Evolutionary conservation across 2,329 filamentous ascomycete species (phyloP).

Genomic region (Phoma sp.): DNA sequence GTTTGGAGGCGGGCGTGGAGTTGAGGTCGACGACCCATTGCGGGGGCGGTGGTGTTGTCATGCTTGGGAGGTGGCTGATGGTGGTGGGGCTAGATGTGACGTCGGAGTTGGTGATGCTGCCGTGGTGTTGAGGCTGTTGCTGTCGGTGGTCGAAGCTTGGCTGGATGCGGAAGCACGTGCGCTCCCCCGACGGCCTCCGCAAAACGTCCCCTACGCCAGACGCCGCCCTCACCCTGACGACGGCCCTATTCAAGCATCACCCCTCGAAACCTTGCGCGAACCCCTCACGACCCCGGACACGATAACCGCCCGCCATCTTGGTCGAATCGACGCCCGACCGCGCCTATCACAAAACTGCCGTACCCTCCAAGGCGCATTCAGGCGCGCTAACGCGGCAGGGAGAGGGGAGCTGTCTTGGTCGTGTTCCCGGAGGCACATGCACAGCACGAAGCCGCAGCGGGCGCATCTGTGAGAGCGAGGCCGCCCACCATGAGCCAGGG

Average conservation of each 20-base stretch:
- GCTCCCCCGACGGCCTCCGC: constrained; percentile 32
- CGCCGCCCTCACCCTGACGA: constrained; percentile 15
- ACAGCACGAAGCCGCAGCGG: constrained; percentile 22
- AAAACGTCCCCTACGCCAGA: constrained; percentile 5
- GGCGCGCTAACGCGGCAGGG: constrained; percentile 36
- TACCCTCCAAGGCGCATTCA: constrained; percentile 20
- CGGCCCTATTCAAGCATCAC: constrained; percentile 1
- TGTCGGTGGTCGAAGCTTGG: constrained; percentile 21
- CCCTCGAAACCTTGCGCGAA: not conserved
- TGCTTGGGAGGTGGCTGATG: constrained; percentile 12
- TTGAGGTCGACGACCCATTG: constrained; percentile 85
- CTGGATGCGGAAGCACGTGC: constrained; percentile 26
- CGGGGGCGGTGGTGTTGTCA: constrained; percentile 59
- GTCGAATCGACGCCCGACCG: constrained; percentile 12
- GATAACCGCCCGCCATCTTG: not conserved
- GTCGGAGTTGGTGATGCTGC: not conserved
- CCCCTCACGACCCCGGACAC: not conserved
- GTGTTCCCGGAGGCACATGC: constrained; percentile 42
- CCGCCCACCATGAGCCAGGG: constrained; percentile 63
- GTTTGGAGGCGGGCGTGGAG: constrained; percentile 68
- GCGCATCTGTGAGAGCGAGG: constrained; percentile 28
- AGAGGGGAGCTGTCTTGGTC: constrained; percentile 28
- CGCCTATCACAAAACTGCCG: constrained; percentile 24
- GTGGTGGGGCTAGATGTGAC: constrained; percentile 12
- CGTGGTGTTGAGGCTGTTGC: not conserved